Evolutionary conservation across 805 yeast species (phyloP).

Genomic region (Ogataea chonburiensis): DNA sequence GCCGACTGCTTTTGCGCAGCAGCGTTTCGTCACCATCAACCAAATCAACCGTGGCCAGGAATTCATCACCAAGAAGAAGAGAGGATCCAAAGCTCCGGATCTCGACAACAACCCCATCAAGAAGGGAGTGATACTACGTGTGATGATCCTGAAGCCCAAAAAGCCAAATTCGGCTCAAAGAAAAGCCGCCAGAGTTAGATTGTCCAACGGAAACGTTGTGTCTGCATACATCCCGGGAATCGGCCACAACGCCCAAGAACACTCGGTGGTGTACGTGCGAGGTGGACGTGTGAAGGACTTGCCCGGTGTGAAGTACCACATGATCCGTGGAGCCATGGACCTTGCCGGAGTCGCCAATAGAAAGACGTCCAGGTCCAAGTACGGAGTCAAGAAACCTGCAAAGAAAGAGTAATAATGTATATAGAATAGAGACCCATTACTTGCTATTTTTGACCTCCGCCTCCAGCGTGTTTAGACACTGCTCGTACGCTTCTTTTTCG

Average conservation of each 20-base stretch:
- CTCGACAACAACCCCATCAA: slow-evolving; percentile 79
- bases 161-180: slow-evolving; percentile 98
- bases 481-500: slow-evolving; percentile 40
- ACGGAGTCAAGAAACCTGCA: slow-evolving; percentile 86
- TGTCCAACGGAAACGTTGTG: slow-evolving; percentile 83
- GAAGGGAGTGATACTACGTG: slow-evolving; percentile 91
- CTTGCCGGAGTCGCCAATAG: slow-evolving; percentile 94
- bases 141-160: slow-evolving; percentile 94
- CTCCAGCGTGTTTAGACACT: slow-evolving; percentile 44
- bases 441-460: slow-evolving; percentile 34
- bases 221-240: slow-evolving; percentile 97
- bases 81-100: slow-evolving; percentile 70
- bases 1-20: slow-evolving; percentile 31
- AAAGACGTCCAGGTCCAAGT: slow-evolving; percentile 83
- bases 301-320: slow-evolving; percentile 96
- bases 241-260: slow-evolving; percentile 98
- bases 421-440: slow-evolving; percentile 7
- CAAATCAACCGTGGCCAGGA: slow-evolving; percentile 70
- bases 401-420: slow-evolving; percentile 35
- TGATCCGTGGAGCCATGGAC: slow-evolving; percentile 91
- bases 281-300: slow-evolving; percentile 99
- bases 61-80: slow-evolving; percentile 37
- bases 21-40: slow-evolving; percentile 67
- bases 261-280: slow-evolving; percentile 90
- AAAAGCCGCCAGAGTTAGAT: slow-evolving; percentile 92